phyloP scores from a whole-genome alignment of 1,139 yeast species.

The Petasospora fabianii region DNA sequence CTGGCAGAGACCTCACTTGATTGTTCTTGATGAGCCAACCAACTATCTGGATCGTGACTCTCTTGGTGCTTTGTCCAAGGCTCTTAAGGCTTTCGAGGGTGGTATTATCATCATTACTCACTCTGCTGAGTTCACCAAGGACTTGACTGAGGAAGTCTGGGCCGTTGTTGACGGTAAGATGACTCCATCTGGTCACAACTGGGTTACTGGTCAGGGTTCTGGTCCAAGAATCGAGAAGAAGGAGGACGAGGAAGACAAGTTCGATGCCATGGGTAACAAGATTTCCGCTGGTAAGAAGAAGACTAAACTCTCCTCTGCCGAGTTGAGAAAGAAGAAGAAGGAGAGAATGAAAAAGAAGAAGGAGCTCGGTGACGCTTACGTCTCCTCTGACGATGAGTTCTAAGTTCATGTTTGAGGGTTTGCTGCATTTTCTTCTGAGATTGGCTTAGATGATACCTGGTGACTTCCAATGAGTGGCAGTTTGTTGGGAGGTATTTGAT shows the following conservation, averaged over 20 bases:
- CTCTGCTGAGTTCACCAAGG: slow-evolving; percentile 99
- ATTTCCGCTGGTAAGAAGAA: slow-evolving; percentile 94
- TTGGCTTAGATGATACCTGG: not conserved
- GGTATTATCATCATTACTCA: slow-evolving; percentile 99
- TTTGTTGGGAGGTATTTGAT: not conserved
- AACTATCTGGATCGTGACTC: slow-evolving; percentile 99
- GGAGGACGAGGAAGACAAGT: slow-evolving; percentile 94
- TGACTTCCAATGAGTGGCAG: not conserved
- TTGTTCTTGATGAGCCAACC: slow-evolving; percentile 98
- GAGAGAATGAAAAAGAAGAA: slow-evolving; percentile 99
- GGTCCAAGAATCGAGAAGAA: slow-evolving; percentile 99
- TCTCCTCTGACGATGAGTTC: slow-evolving; percentile 84
- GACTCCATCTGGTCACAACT: slow-evolving; percentile 99
- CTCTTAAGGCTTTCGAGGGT: slow-evolving; percentile 98
- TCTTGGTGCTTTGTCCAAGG: slow-evolving; percentile 98
- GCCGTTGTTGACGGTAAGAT: slow-evolving; percentile 95
- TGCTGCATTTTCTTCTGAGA: not conserved
- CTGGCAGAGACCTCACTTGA: slow-evolving; percentile 99
- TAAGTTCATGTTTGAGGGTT: slow-evolving; percentile 4
- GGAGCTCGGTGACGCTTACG: slow-evolving; percentile 99
- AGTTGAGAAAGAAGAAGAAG: slow-evolving; percentile 99
- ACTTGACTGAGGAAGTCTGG: slow-evolving; percentile 99
- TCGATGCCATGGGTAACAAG: slow-evolving; percentile 99
- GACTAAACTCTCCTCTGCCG: slow-evolving; percentile 97
- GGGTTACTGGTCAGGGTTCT: slow-evolving; percentile 99